Conservation (phyloP, 225 moss, liverwort and hornwort species). For the Thuidium tamariscinum region DNA sequence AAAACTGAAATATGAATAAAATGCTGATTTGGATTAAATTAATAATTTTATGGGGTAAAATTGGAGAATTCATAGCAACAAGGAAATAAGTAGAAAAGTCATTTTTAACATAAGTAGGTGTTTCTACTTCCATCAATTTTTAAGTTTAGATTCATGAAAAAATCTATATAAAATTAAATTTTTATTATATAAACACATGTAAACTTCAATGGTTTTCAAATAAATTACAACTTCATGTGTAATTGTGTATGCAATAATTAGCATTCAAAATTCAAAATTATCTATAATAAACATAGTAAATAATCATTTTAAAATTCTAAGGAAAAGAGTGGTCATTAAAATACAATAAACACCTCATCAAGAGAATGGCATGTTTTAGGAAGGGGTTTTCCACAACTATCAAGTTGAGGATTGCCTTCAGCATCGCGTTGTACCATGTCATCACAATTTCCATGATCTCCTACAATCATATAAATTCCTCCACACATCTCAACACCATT, state of each 20-base stretch:
- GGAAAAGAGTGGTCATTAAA: rapidly evolving
- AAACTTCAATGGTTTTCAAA: rapidly evolving
- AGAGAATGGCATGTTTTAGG: slow-evolving; percentile 63
- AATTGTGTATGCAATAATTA: too few relatives aligned
- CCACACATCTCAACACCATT: slow-evolving; percentile 51
- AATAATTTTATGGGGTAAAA: background rate
- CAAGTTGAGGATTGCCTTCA: slow-evolving; percentile 42
- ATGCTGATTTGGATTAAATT: background rate
- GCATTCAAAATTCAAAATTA: too few relatives aligned
- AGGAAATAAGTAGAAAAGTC: rapidly evolving
- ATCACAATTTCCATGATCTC: slow-evolving; percentile 69
- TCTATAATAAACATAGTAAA: rapidly evolving
- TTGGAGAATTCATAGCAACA: background rate
- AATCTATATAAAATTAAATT: too few relatives aligned
- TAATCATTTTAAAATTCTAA: rapidly evolving
- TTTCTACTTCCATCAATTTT: background rate
- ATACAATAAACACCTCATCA: background rate
- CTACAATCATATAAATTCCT: slow-evolving; percentile 66
- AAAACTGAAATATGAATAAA: background rate
- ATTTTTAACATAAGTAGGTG: background rate
- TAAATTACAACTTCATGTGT: too few relatives aligned
- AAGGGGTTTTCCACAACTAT: slow-evolving; percentile 35
- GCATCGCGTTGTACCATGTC: slow-evolving; percentile 68
- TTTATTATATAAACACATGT: background rate
- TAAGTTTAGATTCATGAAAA: too few relatives aligned